phyloP scores from a whole-genome alignment of 2,329 filamentous ascomycete species.

The Pseudogymnoascus sp. region DNA sequence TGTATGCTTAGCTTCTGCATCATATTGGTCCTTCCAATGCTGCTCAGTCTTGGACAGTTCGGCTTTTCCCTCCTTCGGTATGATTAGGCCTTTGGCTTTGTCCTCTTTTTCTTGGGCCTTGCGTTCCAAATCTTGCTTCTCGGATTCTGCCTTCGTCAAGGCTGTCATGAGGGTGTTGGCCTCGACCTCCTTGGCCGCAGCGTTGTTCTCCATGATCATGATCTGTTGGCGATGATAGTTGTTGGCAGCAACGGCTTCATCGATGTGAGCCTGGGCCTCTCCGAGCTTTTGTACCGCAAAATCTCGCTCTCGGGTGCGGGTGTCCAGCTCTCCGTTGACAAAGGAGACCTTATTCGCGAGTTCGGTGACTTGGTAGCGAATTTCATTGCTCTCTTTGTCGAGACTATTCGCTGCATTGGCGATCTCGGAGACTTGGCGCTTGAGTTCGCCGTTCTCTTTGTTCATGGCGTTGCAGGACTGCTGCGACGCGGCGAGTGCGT shows the following conservation, averaged over 20 bases:
- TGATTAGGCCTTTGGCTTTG: not conserved
- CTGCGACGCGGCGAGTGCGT: not conserved
- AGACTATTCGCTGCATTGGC: not conserved
- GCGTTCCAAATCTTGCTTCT: not conserved
- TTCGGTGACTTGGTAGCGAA: not conserved
- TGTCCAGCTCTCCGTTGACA: conserved; percentile 4
- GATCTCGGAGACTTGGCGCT: not conserved
- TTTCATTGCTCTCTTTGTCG: not conserved
- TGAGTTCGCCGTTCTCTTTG: not conserved
- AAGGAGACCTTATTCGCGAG: not conserved
- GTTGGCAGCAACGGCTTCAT: not conserved
- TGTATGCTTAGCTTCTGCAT: not conserved
- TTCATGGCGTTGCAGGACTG: not conserved
- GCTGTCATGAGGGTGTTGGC: not conserved
- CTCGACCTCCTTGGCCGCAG: not conserved
- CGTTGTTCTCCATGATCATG: not conserved
- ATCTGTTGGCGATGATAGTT: not conserved
- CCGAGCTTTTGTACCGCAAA: not conserved
- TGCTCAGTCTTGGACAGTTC: not conserved
- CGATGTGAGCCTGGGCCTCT: not conserved
- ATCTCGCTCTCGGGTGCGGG: conserved; percentile 5
- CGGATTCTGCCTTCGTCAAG: not conserved
- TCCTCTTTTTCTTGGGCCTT: not conserved
- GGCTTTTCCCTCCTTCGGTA: not conserved
- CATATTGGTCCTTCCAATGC: not conserved